Percentiles rank a stretch among this genome's conserved stretches.
These are phyloP conservation scores for Tricholoma saponaceum DNA, from an alignment of 768 basidiomycete genomes.

Conservation along the genomic window DNA sequence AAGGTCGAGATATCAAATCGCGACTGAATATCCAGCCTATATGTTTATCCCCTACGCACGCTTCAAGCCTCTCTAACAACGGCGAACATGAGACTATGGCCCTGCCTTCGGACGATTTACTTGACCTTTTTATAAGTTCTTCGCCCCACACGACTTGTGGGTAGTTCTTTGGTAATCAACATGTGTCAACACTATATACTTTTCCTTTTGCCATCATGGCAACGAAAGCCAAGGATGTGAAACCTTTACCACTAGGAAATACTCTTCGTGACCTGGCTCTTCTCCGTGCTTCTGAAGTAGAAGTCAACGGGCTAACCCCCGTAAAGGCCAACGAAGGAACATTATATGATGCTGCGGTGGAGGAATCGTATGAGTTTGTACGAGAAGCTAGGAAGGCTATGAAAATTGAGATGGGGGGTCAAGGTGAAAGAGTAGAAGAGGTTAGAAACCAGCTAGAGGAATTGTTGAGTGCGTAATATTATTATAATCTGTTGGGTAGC, in stretches of 20 bases:
- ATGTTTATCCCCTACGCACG: background rate
- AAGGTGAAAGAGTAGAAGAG: slow-evolving; percentile 53
- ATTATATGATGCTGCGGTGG: slow-evolving; percentile 37
- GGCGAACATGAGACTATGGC: slow-evolving; percentile 4
- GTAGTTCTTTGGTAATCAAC: slow-evolving; percentile 4
- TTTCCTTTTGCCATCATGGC: too few species aligned
- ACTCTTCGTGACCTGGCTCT: slow-evolving; percentile 72
- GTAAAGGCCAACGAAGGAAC: slow-evolving; percentile 12
- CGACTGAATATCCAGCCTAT: background rate
- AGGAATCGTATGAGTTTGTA: slow-evolving; percentile 57
- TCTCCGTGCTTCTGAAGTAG: slow-evolving; percentile 52
- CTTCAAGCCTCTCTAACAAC: background rate
- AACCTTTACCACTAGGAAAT: slow-evolving; percentile 53
- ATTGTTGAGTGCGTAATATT: slow-evolving; percentile 27
- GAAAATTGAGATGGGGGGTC: slow-evolving; percentile 44
- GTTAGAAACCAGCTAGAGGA: slow-evolving; percentile 55
- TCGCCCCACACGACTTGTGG: background rate
- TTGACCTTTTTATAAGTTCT: slow-evolving; percentile 40
- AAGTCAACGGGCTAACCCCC: slow-evolving; percentile 23
- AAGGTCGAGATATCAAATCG: background rate
- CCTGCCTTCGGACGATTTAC: slow-evolving; percentile 41
- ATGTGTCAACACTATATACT: background rate
- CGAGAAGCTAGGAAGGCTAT: slow-evolving; percentile 55
- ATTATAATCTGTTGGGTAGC: too few species aligned
- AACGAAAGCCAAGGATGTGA: slow-evolving; percentile 27